Percentiles rank a stretch among this genome's conserved stretches.
These are phyloP conservation scores for Remersonia thermophila DNA, from an alignment of 2,329 filamentous ascomycete genomes.

Conservation along the genomic window DNA sequence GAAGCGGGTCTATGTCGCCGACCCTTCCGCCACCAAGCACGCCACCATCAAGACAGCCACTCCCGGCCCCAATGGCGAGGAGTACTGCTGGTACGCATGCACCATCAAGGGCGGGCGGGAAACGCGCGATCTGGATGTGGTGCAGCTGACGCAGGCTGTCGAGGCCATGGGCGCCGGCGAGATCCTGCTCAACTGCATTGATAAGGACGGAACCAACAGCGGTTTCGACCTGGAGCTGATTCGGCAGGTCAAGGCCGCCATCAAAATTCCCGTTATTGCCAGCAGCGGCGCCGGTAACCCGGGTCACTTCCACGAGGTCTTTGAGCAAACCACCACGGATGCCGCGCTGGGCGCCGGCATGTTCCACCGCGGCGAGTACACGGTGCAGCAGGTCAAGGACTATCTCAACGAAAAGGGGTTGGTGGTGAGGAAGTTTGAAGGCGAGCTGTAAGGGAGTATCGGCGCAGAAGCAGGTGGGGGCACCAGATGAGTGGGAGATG, in stretches of 20 bases:
- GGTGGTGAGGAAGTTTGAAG: slow-evolving; percentile 68
- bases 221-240: slow-evolving; percentile 94
- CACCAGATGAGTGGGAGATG: too few relatives aligned
- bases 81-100: slow-evolving; percentile 91
- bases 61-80: slow-evolving; percentile 64
- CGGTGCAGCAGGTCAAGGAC: slow-evolving; percentile 87
- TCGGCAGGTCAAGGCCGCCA: slow-evolving; percentile 69
- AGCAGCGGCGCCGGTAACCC: slow-evolving; percentile 86
- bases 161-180: slow-evolving; percentile 94
- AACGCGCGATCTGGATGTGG: slow-evolving; percentile 84
- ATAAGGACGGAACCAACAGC: slow-evolving; percentile 86
- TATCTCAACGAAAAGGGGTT: slow-evolving; percentile 59
- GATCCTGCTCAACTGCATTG: slow-evolving; percentile 93
- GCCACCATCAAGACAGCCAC: slow-evolving; percentile 56
- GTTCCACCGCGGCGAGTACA: slow-evolving; percentile 94
- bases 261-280: slow-evolving; percentile 89
- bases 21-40: slow-evolving; percentile 59
- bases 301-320: slow-evolving; percentile 81
- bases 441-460: slow-evolving; percentile 27
- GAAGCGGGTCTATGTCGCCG: slow-evolving; percentile 75
- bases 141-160: slow-evolving; percentile 76
- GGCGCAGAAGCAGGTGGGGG: background rate
- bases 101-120: slow-evolving; percentile 93
- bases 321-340: slow-evolving; percentile 73
- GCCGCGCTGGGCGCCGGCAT: slow-evolving; percentile 92